Percentiles rank a stretch among this genome's conserved stretches.
Conservation (phyloP, 2,329 filamentous ascomycete species). For the Onygenales sp. region DNA sequence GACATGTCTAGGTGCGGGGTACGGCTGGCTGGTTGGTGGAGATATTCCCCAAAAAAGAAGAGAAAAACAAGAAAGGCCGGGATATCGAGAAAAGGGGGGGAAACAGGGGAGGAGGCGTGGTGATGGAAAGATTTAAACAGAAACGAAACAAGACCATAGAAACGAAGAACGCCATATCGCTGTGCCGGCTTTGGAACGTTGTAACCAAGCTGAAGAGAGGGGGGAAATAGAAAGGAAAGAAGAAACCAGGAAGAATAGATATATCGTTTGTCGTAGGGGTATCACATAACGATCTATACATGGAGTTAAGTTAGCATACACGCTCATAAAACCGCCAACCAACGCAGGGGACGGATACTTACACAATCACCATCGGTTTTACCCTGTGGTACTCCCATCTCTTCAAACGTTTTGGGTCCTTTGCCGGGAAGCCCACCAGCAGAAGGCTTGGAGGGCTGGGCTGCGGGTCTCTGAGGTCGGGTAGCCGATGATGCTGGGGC, state of each 20-base stretch:
- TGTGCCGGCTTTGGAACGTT: background rate
- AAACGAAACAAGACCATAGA: constrained; percentile 2
- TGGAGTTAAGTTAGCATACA: constrained; percentile 1
- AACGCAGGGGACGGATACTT: constrained; percentile 27
- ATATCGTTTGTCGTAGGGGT: background rate
- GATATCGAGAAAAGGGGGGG: background rate
- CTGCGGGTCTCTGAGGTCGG: constrained; percentile 25
- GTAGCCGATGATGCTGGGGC: constrained; percentile 15
- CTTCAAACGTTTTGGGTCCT: constrained; percentile 91
- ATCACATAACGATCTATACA: constrained; percentile 17
- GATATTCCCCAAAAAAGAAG: no score
- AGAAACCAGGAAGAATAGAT: constrained; percentile 1
- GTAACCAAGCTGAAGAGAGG: background rate
- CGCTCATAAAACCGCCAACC: background rate
- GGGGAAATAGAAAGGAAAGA: background rate
- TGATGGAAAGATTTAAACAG: background rate
- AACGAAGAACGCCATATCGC: constrained; percentile 3
- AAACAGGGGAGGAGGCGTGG: background rate
- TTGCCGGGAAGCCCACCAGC: constrained; percentile 45
- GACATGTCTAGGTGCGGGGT: no score
- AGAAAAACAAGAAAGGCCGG: no score
- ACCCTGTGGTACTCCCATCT: constrained; percentile 85
- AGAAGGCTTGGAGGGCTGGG: constrained; percentile 14
- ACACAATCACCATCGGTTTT: constrained; percentile 90
- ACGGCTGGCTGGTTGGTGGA: no score